Base-by-base conservation (phyloP, 306 rosid genomes). In the Vigna unguiculata region DNA sequence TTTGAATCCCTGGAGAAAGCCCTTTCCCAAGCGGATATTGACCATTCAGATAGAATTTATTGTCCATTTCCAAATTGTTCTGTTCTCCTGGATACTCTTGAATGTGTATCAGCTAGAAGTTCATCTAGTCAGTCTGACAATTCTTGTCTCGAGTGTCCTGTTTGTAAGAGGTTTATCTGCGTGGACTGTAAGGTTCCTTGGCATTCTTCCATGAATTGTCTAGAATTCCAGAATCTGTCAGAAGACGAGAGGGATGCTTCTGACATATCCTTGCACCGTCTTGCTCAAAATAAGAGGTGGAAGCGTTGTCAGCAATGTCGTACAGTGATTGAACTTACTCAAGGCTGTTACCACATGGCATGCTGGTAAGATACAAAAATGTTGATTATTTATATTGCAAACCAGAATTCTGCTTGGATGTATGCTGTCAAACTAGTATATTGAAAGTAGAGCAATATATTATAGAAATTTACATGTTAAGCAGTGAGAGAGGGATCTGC, bases 41-140 rank as follows among this genome's bases (percentile, higher is more conserved):
- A 58, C 49, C 83, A 75, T 72, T 85, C 90, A 0, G 88, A 88
- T 72, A 90, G 86, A 80, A 85, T 91, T 78, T 90, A 91, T 85
- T 94, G 98, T 66, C 98, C 98, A 9, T 94, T 81, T 87, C 90
- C 97, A 11, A 87, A 85, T 78, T 94, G 98, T 59, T 91, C 97
- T 11, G 93, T 77, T 68, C 89, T 91, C 77, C 92, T 94, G 52
- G 93, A 90, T 82, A 88, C 91, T 25, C 86, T 47, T 47, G 94
- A 87, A 74, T 90, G 97, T 59, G 81, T 82, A 53, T 91, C 96
- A 70, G 86, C 88, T 45, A 51, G 83, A 9, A 88, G 90, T 81
- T 94, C 98, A 32, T 94, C 98, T 63, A 91, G 91, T 71, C 96
- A 88, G 72, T 83, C 91, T 15, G 94, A 87, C 55, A 93, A 85